phyloP scores from a whole-genome alignment of 2,329 filamentous ascomycete genomes.

The Fusarium virguliforme region DNA sequence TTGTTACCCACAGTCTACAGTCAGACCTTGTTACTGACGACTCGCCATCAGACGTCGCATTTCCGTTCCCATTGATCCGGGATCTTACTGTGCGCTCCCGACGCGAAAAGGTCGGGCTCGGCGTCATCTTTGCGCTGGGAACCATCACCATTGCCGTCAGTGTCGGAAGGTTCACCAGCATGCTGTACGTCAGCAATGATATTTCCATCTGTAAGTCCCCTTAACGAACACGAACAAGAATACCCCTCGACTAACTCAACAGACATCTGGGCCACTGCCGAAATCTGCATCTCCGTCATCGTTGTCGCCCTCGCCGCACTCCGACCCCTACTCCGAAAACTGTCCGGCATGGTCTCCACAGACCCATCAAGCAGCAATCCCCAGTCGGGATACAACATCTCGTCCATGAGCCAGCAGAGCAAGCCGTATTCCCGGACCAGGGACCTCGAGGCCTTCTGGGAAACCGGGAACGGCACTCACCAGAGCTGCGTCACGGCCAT shows the following conservation, averaged over 20 bases:
- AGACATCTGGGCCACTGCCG: slow-evolving; percentile 40
- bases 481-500: background rate
- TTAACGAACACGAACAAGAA: background rate
- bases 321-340: slow-evolving; percentile 27
- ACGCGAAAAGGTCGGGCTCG: slow-evolving; percentile 44
- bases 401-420: background rate
- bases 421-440: background rate
- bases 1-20: background rate
- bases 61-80: slow-evolving; percentile 43
- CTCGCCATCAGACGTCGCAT: slow-evolving; percentile 34
- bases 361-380: slow-evolving; percentile 12
- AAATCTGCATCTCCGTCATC: slow-evolving; percentile 40
- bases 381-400: slow-evolving; percentile 11
- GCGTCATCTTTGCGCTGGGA: slow-evolving; percentile 40
- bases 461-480: background rate
- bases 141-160: slow-evolving; percentile 45
- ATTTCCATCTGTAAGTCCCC: slow-evolving; percentile 31
- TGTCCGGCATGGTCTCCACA: slow-evolving; percentile 22
- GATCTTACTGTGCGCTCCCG: slow-evolving; percentile 37
- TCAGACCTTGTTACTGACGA: background rate
- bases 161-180: slow-evolving; percentile 44
- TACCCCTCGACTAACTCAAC: background rate
- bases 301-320: slow-evolving; percentile 36
- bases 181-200: slow-evolving; percentile 26
- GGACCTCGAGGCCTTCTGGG: slow-evolving; percentile 19